Evolutionary conservation across 2,329 filamentous ascomycete genomes (phyloP).

Genomic region (Nemania diffusa): DNA sequence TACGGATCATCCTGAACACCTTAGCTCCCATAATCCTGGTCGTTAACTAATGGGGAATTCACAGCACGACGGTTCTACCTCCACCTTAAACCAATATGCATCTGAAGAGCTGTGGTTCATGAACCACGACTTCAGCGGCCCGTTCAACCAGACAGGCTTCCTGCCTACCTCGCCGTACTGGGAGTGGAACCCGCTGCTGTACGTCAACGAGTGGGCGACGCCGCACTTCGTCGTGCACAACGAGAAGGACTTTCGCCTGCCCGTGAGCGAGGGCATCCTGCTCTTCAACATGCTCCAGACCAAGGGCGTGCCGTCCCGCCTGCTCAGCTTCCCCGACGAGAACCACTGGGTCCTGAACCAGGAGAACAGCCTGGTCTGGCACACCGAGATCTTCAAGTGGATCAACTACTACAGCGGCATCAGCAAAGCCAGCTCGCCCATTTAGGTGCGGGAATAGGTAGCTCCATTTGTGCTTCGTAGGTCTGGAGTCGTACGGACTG

Average conservation of each 20-base stretch:
- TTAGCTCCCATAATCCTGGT: no score
- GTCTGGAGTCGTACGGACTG: background rate
- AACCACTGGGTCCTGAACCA: conserved; percentile 77
- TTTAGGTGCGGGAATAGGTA: conserved; percentile 30
- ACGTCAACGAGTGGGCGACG: conserved; percentile 69
- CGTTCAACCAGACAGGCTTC: conserved; percentile 55
- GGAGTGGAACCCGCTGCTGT: conserved; percentile 60
- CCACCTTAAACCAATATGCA: conserved; percentile 50
- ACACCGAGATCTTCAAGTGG: conserved; percentile 74
- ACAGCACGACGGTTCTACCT: conserved; percentile 59
- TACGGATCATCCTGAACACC: no score
- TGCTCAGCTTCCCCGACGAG: conserved; percentile 77
- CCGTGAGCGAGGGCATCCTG: conserved; percentile 73
- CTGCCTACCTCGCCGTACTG: conserved; percentile 55
- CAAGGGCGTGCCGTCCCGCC: conserved; percentile 70
- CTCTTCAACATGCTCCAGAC: conserved; percentile 76
- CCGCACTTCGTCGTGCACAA: conserved; percentile 78
- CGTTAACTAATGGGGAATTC: no score
- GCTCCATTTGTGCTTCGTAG: background rate
- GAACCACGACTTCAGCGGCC: conserved; percentile 60
- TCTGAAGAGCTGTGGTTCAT: conserved; percentile 53
- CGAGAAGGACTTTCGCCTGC: conserved; percentile 73
- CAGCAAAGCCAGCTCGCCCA: conserved; percentile 46
- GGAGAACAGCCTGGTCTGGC: conserved; percentile 76
- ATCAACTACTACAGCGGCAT: conserved; percentile 66